These are phyloP conservation scores for Oryza rufipogon DNA, from an alignment of 176 grass and related monocot genomes.

Conservation along the genomic window DNA sequence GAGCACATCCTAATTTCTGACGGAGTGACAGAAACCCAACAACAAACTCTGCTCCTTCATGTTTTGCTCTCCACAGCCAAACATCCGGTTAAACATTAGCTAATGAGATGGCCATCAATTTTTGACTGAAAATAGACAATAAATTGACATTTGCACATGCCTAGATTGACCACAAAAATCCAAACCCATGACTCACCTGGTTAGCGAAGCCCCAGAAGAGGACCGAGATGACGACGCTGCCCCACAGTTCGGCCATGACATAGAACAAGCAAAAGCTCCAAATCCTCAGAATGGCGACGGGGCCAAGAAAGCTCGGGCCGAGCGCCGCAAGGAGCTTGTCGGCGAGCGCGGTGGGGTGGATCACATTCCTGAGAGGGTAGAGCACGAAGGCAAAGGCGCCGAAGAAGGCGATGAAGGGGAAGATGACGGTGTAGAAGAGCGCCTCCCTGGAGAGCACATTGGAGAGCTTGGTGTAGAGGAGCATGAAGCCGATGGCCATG, in stretches of 20 bases:
- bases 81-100: neutral
- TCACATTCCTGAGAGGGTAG: constrained; percentile 69
- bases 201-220: constrained; percentile 95
- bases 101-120: neutral
- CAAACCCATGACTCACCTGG: constrained; percentile 48
- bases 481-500: constrained; percentile 89
- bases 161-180: constrained; percentile 11
- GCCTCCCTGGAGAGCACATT: constrained; percentile 70
- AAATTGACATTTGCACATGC: neutral
- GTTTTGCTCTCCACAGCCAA: constrained; percentile 8
- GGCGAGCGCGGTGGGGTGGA: constrained; percentile 74
- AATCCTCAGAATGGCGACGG: constrained; percentile 75
- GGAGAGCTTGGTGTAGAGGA: constrained; percentile 89
- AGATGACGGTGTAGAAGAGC: constrained; percentile 85
- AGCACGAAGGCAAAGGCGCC: constrained; percentile 77
- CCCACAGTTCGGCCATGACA: constrained; percentile 96
- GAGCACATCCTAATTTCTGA: neutral
- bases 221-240: constrained; percentile 87
- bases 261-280: constrained; percentile 96
- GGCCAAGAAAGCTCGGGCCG: constrained; percentile 76
- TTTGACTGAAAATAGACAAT: neutral
- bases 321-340: constrained; percentile 76
- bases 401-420: constrained; percentile 92
- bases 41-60: neutral
- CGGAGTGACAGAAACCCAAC: neutral